These are phyloP conservation scores for Backusella westeae DNA, from an alignment of 192 early-diverging fungal genomes.

Conservation along the genomic window DNA sequence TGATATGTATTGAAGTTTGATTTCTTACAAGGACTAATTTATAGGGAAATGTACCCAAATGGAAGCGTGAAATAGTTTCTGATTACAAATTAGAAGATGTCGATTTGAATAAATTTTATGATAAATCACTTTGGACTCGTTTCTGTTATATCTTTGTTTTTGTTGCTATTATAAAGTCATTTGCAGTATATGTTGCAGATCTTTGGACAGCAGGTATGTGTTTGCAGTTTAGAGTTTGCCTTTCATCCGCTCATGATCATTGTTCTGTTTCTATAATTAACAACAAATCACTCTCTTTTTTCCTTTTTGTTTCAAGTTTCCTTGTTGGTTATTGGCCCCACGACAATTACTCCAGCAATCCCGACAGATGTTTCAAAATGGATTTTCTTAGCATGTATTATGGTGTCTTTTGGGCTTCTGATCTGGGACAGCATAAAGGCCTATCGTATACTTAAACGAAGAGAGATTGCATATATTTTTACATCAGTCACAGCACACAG, in stretches of 20 bases:
- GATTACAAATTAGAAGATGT: background rate
- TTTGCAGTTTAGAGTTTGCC: background rate
- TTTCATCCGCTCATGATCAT: background rate
- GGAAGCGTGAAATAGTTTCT: background rate
- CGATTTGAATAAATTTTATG: background rate
- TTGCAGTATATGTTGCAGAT: background rate
- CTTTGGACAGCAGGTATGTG: background rate
- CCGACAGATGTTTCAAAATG: background rate
- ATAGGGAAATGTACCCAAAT: background rate
- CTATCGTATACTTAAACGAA: constrained; percentile 51
- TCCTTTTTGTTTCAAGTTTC: background rate
- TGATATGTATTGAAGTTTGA: background rate
- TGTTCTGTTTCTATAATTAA: background rate
- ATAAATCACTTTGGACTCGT: background rate
- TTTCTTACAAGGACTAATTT: background rate
- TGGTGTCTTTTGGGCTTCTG: constrained; percentile 54
- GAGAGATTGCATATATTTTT: constrained; percentile 75
- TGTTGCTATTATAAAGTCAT: background rate
- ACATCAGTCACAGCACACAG: constrained; percentile 72
- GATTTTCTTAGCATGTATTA: too few species aligned
- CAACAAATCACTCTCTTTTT: background rate
- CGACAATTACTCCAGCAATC: background rate
- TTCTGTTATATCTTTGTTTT: background rate
- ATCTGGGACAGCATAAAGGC: constrained; percentile 68
- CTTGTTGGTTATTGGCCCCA: background rate